Percentiles rank a stretch among this genome's conserved stretches.
Conservation (phyloP, 441 rosid genomes). For the Codiaeum variegatum region DNA sequence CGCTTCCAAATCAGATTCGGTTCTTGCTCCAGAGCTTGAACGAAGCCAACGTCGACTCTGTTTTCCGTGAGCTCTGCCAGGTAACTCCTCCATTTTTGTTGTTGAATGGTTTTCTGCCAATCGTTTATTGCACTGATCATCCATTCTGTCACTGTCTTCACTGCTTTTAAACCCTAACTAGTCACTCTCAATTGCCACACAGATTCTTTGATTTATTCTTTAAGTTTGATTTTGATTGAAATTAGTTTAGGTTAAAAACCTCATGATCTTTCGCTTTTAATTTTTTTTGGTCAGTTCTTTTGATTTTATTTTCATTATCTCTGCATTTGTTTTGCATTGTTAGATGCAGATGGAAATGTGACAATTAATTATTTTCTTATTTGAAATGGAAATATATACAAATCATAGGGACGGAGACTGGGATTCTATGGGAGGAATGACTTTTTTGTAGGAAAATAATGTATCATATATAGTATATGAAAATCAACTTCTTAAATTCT, state of each 20-base stretch:
- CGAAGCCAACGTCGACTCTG: conserved; percentile 61
- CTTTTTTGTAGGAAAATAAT: neutral
- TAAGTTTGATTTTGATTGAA: neutral
- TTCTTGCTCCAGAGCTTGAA: conserved; percentile 56
- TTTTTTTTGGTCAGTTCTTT: neutral
- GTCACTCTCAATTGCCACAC: neutral
- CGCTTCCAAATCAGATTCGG: conserved; percentile 61
- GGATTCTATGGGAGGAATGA: neutral
- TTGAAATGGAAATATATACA: neutral
- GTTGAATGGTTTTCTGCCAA: neutral
- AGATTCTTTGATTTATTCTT: neutral
- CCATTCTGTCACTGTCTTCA: neutral
- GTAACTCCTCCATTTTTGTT: conserved; percentile 24
- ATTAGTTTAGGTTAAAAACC: too few species aligned
- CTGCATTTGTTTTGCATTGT: neutral
- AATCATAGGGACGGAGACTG: neutral
- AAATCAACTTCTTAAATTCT: too few species aligned
- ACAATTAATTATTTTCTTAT: neutral
- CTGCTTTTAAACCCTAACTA: conserved; percentile 14
- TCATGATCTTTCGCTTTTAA: neutral
- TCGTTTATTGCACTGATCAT: neutral
- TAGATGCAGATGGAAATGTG: neutral
- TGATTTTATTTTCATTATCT: neutral
- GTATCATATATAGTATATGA: neutral
- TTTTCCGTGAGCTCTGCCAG: conserved; percentile 58